These are phyloP conservation scores for Trichoderma parareesei DNA, from an alignment of 495 filamentous ascomycete species.

Conservation along the genomic window DNA sequence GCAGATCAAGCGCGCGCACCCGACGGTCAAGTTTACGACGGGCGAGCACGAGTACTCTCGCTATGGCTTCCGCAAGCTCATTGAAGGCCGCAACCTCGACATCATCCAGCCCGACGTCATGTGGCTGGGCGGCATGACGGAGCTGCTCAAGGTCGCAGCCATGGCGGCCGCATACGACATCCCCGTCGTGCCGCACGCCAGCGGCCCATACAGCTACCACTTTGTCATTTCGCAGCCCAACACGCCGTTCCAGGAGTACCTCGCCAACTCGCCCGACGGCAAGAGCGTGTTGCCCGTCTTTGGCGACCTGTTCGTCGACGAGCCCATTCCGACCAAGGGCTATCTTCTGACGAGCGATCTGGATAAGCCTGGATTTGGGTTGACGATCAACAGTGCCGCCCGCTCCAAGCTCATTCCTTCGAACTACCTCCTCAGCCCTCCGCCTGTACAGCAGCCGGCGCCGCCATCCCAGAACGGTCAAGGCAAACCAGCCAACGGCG, in stretches of 20 bases:
- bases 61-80: constrained; percentile 88
- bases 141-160: constrained; percentile 79
- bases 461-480: background rate
- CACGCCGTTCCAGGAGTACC: constrained; percentile 88
- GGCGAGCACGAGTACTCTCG: constrained; percentile 91
- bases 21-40: constrained; percentile 86
- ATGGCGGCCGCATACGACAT: constrained; percentile 89
- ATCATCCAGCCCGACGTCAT: constrained; percentile 94
- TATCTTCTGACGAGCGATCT: constrained; percentile 68
- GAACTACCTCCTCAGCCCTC: constrained; percentile 58
- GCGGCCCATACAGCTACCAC: constrained; percentile 89
- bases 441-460: constrained; percentile 43
- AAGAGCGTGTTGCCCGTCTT: constrained; percentile 85
- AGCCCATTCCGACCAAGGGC: constrained; percentile 78
- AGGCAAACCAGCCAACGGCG: background rate
- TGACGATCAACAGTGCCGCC: constrained; percentile 76
- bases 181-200: constrained; percentile 88
- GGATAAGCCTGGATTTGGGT: constrained; percentile 85
- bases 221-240: constrained; percentile 87
- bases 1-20: constrained; percentile 80
- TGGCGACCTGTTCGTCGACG: constrained; percentile 81
- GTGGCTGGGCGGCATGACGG: constrained; percentile 91
- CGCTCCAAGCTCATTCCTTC: constrained; percentile 62
- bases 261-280: constrained; percentile 85
- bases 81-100: constrained; percentile 84